Percentiles rank a stretch among this genome's conserved stretches.
Conservation (phyloP, 2,329 filamentous ascomycete genomes). For the Cladophialophora carrionii region DNA sequence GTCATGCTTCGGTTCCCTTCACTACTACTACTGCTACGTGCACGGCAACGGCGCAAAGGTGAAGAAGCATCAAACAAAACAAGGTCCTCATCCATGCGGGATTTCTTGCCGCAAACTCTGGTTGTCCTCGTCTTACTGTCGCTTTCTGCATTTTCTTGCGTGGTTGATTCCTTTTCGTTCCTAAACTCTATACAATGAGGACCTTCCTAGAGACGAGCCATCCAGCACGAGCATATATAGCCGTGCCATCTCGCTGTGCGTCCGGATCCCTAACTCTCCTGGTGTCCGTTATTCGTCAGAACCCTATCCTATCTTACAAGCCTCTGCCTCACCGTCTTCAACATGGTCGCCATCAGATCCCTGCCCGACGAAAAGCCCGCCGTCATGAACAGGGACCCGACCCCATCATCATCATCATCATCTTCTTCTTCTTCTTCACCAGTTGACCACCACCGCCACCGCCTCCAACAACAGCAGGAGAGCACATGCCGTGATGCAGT, state of each 20-base stretch:
- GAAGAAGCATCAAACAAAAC: not conserved
- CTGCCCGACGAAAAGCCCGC: not conserved
- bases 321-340: not conserved
- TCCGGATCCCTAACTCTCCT: not conserved
- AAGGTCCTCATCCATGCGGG: not conserved
- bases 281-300: not conserved
- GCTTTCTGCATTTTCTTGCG: not conserved
- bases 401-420: too few species aligned
- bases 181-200: not conserved
- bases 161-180: not conserved
- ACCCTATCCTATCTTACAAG: not conserved
- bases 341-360: not conserved
- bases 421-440: not conserved
- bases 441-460: not conserved
- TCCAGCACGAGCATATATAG: not conserved
- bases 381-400: not conserved
- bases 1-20: not conserved
- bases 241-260: not conserved
- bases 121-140: not conserved
- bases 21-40: not conserved
- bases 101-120: not conserved
- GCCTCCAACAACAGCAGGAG: too few species aligned
- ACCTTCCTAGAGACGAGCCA: not conserved
- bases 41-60: constrained; percentile 3
- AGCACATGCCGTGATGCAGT: too few species aligned